phyloP scores from a whole-genome alignment of 192 early-diverging fungal species.

The Gamsiella multidivaricata region DNA sequence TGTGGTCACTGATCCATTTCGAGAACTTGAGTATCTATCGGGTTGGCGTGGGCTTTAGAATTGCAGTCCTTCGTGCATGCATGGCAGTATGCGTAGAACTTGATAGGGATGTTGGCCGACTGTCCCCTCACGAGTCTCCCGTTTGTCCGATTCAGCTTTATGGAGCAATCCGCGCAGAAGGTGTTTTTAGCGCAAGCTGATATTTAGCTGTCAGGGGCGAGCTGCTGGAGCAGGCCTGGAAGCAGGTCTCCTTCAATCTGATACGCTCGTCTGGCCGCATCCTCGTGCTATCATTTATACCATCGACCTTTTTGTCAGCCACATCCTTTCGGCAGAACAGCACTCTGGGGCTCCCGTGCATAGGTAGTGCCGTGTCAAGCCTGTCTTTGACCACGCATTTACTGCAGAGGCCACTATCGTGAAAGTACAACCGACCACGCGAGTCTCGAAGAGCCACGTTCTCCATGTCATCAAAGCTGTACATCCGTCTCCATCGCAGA shows the following conservation, averaged over 20 bases:
- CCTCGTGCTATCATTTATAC: not conserved
- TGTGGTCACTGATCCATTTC: not conserved
- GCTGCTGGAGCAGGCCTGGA: not conserved
- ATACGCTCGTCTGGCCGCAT: not conserved
- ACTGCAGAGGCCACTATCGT: not conserved
- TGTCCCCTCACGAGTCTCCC: not conserved
- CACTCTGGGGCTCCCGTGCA: not conserved
- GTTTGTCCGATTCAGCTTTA: slow-evolving; percentile 4
- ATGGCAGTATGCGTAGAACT: not conserved
- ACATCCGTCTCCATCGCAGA: not conserved
- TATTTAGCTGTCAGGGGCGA: not conserved
- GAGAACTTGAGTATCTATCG: not conserved
- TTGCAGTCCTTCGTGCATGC: not conserved
- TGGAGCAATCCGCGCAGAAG: not conserved
- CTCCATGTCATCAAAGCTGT: slow-evolving; percentile 6
- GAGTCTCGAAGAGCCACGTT: not conserved
- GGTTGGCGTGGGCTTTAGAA: not conserved
- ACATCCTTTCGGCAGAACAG: not conserved
- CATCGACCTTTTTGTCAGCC: not conserved
- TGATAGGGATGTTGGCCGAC: not conserved
- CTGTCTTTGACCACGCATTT: slow-evolving; percentile 1
- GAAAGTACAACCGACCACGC: not conserved
- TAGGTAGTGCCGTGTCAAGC: not conserved
- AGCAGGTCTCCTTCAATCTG: not conserved
- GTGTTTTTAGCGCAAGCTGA: not conserved